phyloP scores from a whole-genome alignment of 768 basidiomycete genomes.

The Boletales sp. region DNA sequence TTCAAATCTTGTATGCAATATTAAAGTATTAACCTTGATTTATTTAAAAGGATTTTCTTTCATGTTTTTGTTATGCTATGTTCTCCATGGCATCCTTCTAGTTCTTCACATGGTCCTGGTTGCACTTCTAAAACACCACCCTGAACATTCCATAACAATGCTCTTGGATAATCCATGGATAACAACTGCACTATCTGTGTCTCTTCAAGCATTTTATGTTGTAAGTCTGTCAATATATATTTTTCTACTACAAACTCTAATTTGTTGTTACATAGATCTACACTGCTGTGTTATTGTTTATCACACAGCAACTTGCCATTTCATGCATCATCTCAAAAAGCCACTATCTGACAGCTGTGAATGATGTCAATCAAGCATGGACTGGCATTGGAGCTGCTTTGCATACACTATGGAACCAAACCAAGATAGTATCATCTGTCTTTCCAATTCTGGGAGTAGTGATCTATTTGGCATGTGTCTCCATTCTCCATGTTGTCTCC shows the following conservation, averaged over 20 bases:
- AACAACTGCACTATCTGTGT: neutral
- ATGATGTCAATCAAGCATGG: conserved; percentile 21
- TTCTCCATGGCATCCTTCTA: neutral
- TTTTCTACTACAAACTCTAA: neutral
- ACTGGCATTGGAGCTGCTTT: conserved; percentile 18
- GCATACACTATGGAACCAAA: conserved; percentile 14
- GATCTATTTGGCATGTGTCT: conserved; percentile 17
- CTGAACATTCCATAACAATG: neutral
- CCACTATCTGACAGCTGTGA: conserved; percentile 15
- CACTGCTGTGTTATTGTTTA: conserved; percentile 14
- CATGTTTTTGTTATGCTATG: neutral
- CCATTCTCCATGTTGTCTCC: conserved; percentile 18
- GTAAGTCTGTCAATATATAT: neutral
- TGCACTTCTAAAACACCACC: neutral
- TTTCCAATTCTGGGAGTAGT: conserved; percentile 9
- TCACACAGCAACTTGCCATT: conserved; percentile 17
- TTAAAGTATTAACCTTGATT: neutral
- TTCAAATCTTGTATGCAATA: neutral
- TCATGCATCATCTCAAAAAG: neutral
- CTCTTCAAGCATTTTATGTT: conserved; percentile 1
- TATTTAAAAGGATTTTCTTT: neutral
- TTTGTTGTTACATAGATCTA: conserved; percentile 6
- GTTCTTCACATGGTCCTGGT: neutral
- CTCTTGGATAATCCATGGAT: neutral
- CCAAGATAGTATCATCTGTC: conserved; percentile 7